Conservation (phyloP, 345 rosid species). For the Salix caprea region DNA sequence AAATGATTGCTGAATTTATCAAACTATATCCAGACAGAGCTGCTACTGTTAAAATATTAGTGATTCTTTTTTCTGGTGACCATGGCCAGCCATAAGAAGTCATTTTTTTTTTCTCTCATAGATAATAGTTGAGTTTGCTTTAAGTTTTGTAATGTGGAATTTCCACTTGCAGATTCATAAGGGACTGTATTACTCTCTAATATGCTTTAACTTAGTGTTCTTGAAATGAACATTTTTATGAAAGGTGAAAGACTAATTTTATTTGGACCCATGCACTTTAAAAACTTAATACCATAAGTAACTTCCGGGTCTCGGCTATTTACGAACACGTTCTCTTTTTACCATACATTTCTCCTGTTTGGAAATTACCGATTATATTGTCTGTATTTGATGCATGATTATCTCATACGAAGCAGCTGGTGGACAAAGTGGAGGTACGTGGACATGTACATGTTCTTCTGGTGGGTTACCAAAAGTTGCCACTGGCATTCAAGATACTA, state of each 20-base stretch:
- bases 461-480: constrained; percentile 72
- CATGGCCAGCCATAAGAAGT: background rate
- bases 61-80: background rate
- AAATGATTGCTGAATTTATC: background rate
- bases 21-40: background rate
- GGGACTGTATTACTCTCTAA: background rate
- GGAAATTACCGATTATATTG: background rate
- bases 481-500: constrained; percentile 30
- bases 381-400: constrained; percentile 4
- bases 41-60: background rate
- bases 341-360: background rate
- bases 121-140: background rate
- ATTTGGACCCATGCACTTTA: background rate
- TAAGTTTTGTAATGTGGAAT: background rate
- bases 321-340: background rate
- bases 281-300: background rate
- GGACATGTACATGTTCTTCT: constrained; percentile 69
- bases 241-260: background rate
- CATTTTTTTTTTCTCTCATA: background rate
- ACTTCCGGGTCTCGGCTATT: background rate
- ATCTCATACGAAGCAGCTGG: constrained; percentile 30
- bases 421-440: constrained; percentile 37
- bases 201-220: background rate
- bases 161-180: background rate
- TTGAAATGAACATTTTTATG: background rate